Base-by-base conservation (phyloP, 148 eudicot species). In the Suaeda aralocaspica region DNA sequence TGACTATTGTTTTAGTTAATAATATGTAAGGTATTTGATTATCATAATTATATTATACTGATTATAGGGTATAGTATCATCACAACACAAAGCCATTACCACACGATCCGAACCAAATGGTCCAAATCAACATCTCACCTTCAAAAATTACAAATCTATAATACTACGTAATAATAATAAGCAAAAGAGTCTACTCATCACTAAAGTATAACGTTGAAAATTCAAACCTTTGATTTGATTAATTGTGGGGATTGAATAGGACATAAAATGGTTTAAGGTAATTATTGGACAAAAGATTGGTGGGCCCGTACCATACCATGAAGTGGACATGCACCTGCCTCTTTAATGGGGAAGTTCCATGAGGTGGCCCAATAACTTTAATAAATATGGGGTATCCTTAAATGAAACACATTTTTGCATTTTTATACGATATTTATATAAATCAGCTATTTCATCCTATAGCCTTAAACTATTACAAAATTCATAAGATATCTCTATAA, bases 301-400 rank as follows among this genome's bases (percentile, higher is more conserved):
- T 72, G 53, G 76, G n/a, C n/a, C n/a, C n/a, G n/a, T n/a, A n/a
- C 53, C 69, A 65, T 22, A n/a, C 51, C 48, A 36, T 15, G 62
- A 72, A 64, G 31, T 64, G 69, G 76, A 72, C 62, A 53, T 11
- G 22, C 30, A 64, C 42, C 69, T 53, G 76, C 59, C 68, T 73
- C 48, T 51, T 56, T 66, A 66, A 66, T 56, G 58, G 66, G 76
- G 25, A 66, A 56, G 59, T 16, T 55, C 77, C 6, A 14, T 19
- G 66, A 8, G 22, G 22, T 57, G 72, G 39, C 72, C 60, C 63
- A 55, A 22, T 15, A 13, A 1, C 45, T 24, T 66, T 25, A 42
- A 24, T 15, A 16, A 1, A 0, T 6, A 5, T 14, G 34, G 41
- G 70, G 70, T 73, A 73, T 56, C 71, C 71, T 73, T 62, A 30